A percentile compares a stretch with the other conserved stretches of the same genome.
These are phyloP conservation scores for Tolypocladium pustulatum DNA, from an alignment of 2,329 filamentous ascomycete species.

Conservation along the genomic window DNA sequence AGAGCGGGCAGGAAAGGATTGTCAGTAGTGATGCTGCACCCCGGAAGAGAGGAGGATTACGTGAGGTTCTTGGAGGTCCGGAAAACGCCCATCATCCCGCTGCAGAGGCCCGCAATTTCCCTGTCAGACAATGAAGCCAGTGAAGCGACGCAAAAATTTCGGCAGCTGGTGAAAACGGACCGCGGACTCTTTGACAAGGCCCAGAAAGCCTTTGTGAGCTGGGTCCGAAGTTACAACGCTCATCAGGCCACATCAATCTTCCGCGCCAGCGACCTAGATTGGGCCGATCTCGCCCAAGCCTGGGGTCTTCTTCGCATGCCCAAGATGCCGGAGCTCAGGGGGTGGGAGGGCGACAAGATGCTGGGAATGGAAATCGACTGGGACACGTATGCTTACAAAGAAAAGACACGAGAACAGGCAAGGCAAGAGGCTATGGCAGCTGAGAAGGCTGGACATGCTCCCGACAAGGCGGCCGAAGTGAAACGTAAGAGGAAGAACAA, in stretches of 20 bases:
- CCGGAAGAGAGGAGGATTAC: slow-evolving; percentile 82
- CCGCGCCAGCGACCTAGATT: slow-evolving; percentile 69
- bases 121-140: slow-evolving; percentile 53
- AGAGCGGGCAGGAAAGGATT: slow-evolving; percentile 79
- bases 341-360: slow-evolving; percentile 57
- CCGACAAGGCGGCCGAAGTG: slow-evolving; percentile 28
- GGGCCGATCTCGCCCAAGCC: slow-evolving; percentile 66
- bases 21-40: slow-evolving; percentile 75
- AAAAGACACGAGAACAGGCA: slow-evolving; percentile 58
- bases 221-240: slow-evolving; percentile 83
- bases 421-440: slow-evolving; percentile 46
- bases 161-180: slow-evolving; percentile 42
- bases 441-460: slow-evolving; percentile 27
- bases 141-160: slow-evolving; percentile 47
- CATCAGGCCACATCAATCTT: slow-evolving; percentile 91
- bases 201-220: slow-evolving; percentile 85
- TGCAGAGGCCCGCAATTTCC: slow-evolving; percentile 45
- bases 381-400: slow-evolving; percentile 59
- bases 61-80: slow-evolving; percentile 76
- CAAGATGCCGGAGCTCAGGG: slow-evolving; percentile 83
- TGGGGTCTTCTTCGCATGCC: slow-evolving; percentile 85
- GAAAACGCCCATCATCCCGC: slow-evolving; percentile 67
- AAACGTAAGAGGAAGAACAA: slow-evolving; percentile 51
- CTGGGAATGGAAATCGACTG: slow-evolving; percentile 56
- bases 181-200: slow-evolving; percentile 70